These are phyloP conservation scores for Coemansia sp. DNA, from an alignment of 192 early-diverging fungal species.

Conservation along the genomic window DNA sequence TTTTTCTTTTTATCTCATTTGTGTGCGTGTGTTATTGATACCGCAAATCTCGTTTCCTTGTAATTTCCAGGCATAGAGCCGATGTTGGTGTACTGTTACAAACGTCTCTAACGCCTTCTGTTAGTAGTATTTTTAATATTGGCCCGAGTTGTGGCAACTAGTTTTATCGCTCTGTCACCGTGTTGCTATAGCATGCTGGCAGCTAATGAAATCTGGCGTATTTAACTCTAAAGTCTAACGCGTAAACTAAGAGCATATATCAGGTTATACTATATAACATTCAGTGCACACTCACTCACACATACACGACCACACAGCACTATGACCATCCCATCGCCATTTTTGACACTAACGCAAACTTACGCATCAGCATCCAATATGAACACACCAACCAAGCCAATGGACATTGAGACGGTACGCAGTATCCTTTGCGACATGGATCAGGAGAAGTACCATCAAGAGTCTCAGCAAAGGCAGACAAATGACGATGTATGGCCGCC, in stretches of 20 bases:
- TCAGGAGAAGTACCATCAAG: constrained; percentile 23
- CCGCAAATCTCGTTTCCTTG: not conserved
- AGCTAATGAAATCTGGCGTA: not conserved
- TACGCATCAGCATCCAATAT: not conserved
- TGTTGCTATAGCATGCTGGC: not conserved
- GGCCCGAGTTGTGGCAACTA: not conserved
- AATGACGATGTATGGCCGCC: constrained; percentile 45
- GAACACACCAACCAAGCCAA: constrained; percentile 4
- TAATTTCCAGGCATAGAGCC: constrained; percentile 4
- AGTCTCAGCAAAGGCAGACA: constrained; percentile 14
- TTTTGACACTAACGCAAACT: not conserved
- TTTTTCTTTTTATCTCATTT: not conserved
- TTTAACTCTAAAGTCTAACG: not conserved
- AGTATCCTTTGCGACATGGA: constrained; percentile 30
- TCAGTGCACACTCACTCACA: not conserved
- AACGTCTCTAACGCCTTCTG: constrained; percentile 1
- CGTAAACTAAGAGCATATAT: not conserved
- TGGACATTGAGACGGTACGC: constrained; percentile 42
- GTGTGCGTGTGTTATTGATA: constrained; percentile 1
- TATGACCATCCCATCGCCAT: not conserved
- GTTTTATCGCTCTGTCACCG: not conserved
- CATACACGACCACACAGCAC: not conserved
- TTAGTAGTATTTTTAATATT: constrained; percentile 3
- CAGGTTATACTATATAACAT: not conserved
- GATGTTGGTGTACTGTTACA: constrained; percentile 3